Conservation (phyloP, 2,329 filamentous ascomycete genomes). For the Talaromyces marneffei region DNA sequence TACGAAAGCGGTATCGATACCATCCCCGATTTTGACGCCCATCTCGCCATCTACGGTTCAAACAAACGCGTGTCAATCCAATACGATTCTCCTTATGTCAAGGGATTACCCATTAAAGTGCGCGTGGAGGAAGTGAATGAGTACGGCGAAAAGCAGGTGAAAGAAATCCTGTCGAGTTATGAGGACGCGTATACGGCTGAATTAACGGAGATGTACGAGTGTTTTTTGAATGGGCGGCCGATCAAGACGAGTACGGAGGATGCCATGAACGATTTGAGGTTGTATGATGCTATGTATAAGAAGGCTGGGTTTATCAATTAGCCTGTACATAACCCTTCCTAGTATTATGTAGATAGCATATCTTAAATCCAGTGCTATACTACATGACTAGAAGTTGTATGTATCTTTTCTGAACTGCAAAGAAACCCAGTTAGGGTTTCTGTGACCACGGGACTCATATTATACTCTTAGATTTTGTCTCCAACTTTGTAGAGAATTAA, state of each 20-base stretch:
- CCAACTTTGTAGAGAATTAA: background rate
- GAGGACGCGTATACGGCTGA: constrained; percentile 35
- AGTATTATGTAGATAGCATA: no score
- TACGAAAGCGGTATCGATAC: constrained; percentile 54
- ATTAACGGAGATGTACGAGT: constrained; percentile 32
- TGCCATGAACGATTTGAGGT: constrained; percentile 32
- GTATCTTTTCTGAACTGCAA: no score
- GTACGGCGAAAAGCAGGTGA: constrained; percentile 23
- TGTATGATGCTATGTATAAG: constrained; percentile 31
- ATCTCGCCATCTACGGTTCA: constrained; percentile 45
- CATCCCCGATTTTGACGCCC: constrained; percentile 42
- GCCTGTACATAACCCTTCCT: background rate
- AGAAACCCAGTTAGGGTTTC: background rate
- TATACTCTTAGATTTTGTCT: background rate
- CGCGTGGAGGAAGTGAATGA: constrained; percentile 29
- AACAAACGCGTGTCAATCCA: constrained; percentile 51
- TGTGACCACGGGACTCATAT: constrained; percentile 1
- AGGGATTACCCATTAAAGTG: constrained; percentile 49
- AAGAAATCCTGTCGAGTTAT: constrained; percentile 28
- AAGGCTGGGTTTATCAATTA: constrained; percentile 30
- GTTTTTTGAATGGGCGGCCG: constrained; percentile 24
- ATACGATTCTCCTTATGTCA: constrained; percentile 56
- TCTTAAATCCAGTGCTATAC: no score
- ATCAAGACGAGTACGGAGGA: constrained; percentile 34
- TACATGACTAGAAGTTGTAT: background rate